These are phyloP conservation scores for Paraglomus occultum DNA, from an alignment of 192 early-diverging fungal genomes.

Conservation along the genomic window DNA sequence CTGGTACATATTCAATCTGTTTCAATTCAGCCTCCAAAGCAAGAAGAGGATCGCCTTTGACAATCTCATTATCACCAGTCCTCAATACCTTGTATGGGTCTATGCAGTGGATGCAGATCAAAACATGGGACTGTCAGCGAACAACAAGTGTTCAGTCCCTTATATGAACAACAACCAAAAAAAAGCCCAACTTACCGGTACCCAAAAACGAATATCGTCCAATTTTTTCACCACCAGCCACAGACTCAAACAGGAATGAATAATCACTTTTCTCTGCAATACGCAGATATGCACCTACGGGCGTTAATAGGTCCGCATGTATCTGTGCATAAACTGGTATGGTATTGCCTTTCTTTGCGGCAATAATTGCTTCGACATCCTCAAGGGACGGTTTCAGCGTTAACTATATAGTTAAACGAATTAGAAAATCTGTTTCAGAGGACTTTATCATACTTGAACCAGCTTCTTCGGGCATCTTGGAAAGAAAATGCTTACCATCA, in stretches of 20 bases:
- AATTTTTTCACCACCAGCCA: constrained; percentile 91
- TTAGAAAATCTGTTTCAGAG: neutral
- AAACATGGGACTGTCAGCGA: neutral
- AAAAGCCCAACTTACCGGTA: constrained; percentile 49
- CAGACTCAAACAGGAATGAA: constrained; percentile 96
- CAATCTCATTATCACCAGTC: constrained; percentile 66
- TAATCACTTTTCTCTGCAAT: constrained; percentile 74
- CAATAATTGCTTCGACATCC: constrained; percentile 63
- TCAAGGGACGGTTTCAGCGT: constrained; percentile 65
- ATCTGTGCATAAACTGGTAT: constrained; percentile 91
- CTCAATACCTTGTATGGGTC: constrained; percentile 86
- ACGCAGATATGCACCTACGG: constrained; percentile 94
- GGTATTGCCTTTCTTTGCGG: constrained; percentile 68
- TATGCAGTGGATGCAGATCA: constrained; percentile 34
- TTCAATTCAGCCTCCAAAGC: constrained; percentile 85
- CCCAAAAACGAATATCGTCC: constrained; percentile 97
- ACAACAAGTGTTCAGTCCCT: neutral
- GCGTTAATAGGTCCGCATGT: constrained; percentile 90
- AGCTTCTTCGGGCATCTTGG: too few relatives aligned
- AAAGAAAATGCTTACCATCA: too few relatives aligned
- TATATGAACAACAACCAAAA: neutral
- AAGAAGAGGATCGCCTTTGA: constrained; percentile 82
- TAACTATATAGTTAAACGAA: constrained; percentile 29
- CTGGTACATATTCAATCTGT: constrained; percentile 69
- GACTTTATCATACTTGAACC: too few relatives aligned